phyloP scores from a whole-genome alignment of 2,329 filamentous ascomycete genomes.

The Colletotrichum phormii region DNA sequence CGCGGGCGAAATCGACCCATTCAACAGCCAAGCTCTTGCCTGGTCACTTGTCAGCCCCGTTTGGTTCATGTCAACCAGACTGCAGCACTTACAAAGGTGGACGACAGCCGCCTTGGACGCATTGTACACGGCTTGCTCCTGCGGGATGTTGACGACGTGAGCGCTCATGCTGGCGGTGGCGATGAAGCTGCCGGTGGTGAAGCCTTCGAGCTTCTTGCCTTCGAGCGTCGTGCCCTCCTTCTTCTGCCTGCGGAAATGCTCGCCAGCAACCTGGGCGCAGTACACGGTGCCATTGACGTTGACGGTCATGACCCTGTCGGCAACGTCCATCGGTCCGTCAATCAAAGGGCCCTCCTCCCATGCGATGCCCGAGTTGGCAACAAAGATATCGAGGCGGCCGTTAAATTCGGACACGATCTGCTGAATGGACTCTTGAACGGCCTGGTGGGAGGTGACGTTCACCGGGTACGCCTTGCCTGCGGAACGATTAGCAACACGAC shows the following conservation, averaged over 20 bases:
- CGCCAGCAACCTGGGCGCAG: conserved; percentile 77
- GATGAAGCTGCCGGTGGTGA: conserved; percentile 76
- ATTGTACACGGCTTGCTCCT: conserved; percentile 80
- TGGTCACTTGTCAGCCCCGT: conserved; percentile 43
- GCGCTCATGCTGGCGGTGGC: conserved; percentile 84
- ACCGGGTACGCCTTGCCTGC: conserved; percentile 72
- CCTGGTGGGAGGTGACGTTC: conserved; percentile 65
- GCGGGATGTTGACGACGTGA: conserved; percentile 82
- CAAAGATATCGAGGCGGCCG: conserved; percentile 80
- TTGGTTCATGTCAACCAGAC: no score
- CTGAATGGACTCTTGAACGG: conserved; percentile 63
- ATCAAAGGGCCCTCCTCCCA: conserved; percentile 78
- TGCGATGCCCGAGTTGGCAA: conserved; percentile 82
- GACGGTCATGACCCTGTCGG: conserved; percentile 75
- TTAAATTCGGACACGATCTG: conserved; percentile 74
- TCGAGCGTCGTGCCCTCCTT: conserved; percentile 72
- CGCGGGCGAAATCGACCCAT: conserved; percentile 80
- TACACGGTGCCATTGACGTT: conserved; percentile 85
- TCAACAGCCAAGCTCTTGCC: conserved; percentile 79
- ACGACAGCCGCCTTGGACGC: conserved; percentile 75
- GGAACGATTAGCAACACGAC: conserved; percentile 11
- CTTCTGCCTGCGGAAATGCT: conserved; percentile 78
- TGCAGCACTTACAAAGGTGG: conserved; percentile 60
- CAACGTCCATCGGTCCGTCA: conserved; percentile 72
- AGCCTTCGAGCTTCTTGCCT: conserved; percentile 71